Evolutionary conservation across 176 grass and related monocot species (phyloP).

Genomic region (Aegilops speltoides): DNA sequence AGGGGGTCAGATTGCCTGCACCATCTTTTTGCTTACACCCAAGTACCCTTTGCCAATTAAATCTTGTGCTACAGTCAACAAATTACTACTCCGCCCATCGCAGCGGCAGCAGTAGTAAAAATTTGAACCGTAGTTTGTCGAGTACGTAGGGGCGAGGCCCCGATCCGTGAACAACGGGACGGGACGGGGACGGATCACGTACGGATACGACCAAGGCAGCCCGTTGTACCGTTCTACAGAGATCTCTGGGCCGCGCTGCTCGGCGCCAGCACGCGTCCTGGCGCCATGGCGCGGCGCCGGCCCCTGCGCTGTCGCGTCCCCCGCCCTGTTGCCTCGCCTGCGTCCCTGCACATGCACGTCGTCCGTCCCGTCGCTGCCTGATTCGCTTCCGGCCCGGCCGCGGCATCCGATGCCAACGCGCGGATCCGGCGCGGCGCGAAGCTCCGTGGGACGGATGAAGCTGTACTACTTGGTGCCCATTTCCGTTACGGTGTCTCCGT

Average conservation of each 20-base stretch:
- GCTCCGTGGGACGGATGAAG: background rate
- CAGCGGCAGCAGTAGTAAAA: no score
- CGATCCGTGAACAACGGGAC: background rate
- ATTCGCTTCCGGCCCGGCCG: background rate
- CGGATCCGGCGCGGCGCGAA: background rate
- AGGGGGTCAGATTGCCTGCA: background rate
- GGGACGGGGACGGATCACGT: background rate
- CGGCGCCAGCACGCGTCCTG: slow-evolving; percentile 13
- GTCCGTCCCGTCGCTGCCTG: background rate
- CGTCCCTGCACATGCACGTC: background rate
- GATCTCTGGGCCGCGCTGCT: background rate
- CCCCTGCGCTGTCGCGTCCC: background rate
- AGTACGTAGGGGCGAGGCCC: background rate
- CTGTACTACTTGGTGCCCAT: background rate
- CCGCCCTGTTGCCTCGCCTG: background rate
- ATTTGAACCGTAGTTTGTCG: background rate
- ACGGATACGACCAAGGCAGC: background rate
- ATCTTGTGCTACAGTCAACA: background rate
- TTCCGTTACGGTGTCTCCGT: background rate
- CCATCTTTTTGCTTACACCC: background rate
- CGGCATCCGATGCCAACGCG: background rate
- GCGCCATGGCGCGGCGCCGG: background rate
- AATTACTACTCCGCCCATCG: background rate
- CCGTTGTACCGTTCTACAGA: background rate
- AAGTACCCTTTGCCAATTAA: background rate